Conservation (phyloP, 352 stramenopile species). For the Lagenidium giganteum region DNA sequence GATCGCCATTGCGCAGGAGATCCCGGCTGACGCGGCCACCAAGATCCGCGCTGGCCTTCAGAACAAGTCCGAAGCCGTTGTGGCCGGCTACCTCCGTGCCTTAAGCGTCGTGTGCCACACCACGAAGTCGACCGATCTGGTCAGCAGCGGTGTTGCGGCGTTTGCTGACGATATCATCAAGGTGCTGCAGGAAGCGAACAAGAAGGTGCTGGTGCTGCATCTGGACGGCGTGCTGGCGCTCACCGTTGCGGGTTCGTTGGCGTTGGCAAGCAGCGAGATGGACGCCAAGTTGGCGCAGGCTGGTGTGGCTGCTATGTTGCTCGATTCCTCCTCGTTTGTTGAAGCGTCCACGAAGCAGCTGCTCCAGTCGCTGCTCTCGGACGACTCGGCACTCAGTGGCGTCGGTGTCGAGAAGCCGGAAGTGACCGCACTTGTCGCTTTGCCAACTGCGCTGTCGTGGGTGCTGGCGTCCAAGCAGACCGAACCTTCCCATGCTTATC, state of each 20-base stretch:
- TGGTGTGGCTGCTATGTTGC: slow-evolving; percentile 35
- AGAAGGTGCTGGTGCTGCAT: slow-evolving; percentile 71
- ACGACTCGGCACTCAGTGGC: slow-evolving; percentile 5
- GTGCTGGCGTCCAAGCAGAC: slow-evolving; percentile 61
- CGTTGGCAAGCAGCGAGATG: slow-evolving; percentile 49
- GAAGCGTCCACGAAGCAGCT: slow-evolving; percentile 35
- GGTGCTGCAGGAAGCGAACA: slow-evolving; percentile 60
- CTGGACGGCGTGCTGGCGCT: slow-evolving; percentile 75
- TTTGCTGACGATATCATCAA: slow-evolving; percentile 51
- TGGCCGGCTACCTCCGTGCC: slow-evolving; percentile 57
- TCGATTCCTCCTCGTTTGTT: slow-evolving; percentile 47
- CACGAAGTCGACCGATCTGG: slow-evolving; percentile 19
- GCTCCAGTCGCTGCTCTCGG: slow-evolving; percentile 21
- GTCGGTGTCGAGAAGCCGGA: slow-evolving; percentile 37
- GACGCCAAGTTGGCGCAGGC: slow-evolving; percentile 51
- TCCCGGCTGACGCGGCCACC: slow-evolving; percentile 32
- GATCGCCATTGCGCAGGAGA: slow-evolving; percentile 47
- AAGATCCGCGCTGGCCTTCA: slow-evolving; percentile 51
- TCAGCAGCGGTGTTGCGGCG: slow-evolving; percentile 14
- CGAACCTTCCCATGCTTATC: slow-evolving; percentile 41
- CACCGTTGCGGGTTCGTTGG: slow-evolving; percentile 49
- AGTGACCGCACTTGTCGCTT: slow-evolving; percentile 43
- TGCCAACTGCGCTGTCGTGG: slow-evolving; percentile 56
- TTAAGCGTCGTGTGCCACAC: slow-evolving; percentile 40
- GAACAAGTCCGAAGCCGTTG: slow-evolving; percentile 68